Evolutionary conservation across 306 rosid genomes (phyloP).

Genomic region (Parietaria judaica): DNA sequence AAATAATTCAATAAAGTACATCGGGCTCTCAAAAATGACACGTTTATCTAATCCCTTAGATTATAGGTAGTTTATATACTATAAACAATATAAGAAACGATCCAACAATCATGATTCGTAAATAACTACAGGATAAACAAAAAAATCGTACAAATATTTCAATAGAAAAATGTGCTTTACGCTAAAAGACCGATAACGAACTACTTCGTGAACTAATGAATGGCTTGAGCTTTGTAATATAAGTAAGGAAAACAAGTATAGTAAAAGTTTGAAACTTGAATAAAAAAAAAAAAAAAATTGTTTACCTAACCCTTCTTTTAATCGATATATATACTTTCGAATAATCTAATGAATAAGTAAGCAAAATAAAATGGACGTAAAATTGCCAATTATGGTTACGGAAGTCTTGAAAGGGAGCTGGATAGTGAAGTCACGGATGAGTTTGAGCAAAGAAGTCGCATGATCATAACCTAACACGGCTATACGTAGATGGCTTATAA

Average conservation of each 20-base stretch:
- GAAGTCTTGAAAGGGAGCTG: too few species aligned
- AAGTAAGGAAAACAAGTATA: neutral
- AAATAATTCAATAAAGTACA: too few species aligned
- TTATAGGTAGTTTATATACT: too few species aligned
- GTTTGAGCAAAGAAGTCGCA: neutral
- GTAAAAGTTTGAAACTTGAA: neutral
- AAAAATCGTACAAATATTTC: neutral
- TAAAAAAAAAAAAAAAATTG: neutral
- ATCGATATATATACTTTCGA: neutral
- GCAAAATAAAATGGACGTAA: too few species aligned
- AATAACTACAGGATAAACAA: too few species aligned
- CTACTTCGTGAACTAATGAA: neutral
- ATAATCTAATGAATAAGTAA: constrained; percentile 2
- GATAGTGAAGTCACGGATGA: neutral
- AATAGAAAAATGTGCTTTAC: neutral
- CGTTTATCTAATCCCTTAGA: too few species aligned
- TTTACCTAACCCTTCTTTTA: constrained; percentile 14
- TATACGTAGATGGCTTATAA: neutral
- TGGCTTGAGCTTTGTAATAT: neutral
- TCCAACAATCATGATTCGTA: too few species aligned
- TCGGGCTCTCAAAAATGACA: too few species aligned
- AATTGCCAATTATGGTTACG: constrained; percentile 3
- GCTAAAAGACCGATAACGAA: neutral
- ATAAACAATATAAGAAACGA: too few species aligned
- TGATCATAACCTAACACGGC: too few species aligned